Evolutionary conservation across 83 land plant species (phyloP), one percentile per base, ranked within the genome.

Genomic region (Picea abies): DNA sequence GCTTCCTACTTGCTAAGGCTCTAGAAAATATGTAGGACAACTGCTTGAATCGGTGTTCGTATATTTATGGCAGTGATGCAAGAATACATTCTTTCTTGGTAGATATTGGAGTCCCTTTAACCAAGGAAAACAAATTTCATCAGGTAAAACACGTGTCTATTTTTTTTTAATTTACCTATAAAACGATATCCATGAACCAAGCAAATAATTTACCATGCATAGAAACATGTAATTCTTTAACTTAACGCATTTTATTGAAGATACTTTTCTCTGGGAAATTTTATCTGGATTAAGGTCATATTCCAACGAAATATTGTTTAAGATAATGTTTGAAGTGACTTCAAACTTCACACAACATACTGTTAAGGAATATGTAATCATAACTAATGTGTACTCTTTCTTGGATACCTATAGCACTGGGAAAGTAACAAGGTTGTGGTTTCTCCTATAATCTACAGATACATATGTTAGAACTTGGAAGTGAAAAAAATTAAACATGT

Each of bases 71-170:
- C 1, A 86, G 90, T 62, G 96, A 93, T 76, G 88, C 83, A 26
- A 83, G 90, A 10, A 67, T 93, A 20, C 83, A 89, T 49, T 85
- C 96, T 4, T 93, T 94, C 81, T 67, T 95, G 49, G 78, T 91
- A 26, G 97, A 95, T 77, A 80, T 95, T 35, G 97, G 97, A 20
- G 91, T 95, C 23, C 65, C 96, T 4, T 79, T 95, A 35, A 95
- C 96, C 17, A 87, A 80, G 47, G 88, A 88, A 44, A 80, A 85
- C 1, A 92, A 94, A 3, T 91, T 92, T 76, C 96, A 93, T 84
- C 94, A 91, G 96, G 96, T 94, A 79, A 66, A 66, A 22, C 3
- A 17, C 3, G 60, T 56, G 9, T 47, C 49, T 32, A 17, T 56
- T 56, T 7, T 56, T 56, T 14, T 56, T 56, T 56, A 56, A 14